Conservation (phyloP, 1,284 basidiomycete genomes). For the Rhodotorula sp. region DNA sequence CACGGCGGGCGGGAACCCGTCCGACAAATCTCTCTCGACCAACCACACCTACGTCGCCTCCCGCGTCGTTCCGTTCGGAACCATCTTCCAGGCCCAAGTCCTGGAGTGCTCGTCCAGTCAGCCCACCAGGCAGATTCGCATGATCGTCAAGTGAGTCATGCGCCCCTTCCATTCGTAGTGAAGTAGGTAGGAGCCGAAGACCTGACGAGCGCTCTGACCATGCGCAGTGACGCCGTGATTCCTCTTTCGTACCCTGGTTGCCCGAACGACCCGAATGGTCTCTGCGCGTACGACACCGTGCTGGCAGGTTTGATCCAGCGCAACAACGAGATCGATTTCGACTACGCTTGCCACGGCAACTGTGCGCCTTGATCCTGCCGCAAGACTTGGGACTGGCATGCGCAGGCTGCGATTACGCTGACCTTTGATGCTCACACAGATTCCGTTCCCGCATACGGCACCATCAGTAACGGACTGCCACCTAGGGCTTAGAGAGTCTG, state of each 20-base stretch:
- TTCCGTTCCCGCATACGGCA: not conserved
- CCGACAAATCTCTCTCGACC: constrained; percentile 47
- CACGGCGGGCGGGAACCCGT: constrained; percentile 25
- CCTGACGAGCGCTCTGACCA: not conserved
- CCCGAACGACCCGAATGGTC: constrained; percentile 61
- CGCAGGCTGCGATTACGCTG: not conserved
- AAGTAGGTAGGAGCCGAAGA: not conserved
- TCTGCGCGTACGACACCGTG: constrained; percentile 75
- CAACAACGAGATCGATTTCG: constrained; percentile 68
- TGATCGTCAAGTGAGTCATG: constrained; percentile 45
- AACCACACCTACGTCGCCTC: constrained; percentile 61
- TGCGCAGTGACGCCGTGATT: constrained; percentile 79
- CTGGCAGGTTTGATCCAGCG: constrained; percentile 67
- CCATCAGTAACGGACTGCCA: not conserved
- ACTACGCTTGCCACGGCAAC: constrained; percentile 69
- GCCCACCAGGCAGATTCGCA: constrained; percentile 49
- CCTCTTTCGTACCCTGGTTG: constrained; percentile 72
- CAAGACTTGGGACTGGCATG: too few relatives aligned
- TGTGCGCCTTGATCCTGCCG: constrained; percentile 46
- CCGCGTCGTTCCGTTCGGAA: constrained; percentile 71
- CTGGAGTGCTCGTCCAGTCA: constrained; percentile 44
- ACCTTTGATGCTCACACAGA: not conserved
- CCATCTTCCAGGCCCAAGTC: constrained; percentile 51
- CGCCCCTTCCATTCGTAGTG: constrained; percentile 21
- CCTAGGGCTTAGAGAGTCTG: not conserved